These are phyloP conservation scores for Naegleria fowleri DNA, from an alignment of 208 protist genomes.

Conservation along the genomic window DNA sequence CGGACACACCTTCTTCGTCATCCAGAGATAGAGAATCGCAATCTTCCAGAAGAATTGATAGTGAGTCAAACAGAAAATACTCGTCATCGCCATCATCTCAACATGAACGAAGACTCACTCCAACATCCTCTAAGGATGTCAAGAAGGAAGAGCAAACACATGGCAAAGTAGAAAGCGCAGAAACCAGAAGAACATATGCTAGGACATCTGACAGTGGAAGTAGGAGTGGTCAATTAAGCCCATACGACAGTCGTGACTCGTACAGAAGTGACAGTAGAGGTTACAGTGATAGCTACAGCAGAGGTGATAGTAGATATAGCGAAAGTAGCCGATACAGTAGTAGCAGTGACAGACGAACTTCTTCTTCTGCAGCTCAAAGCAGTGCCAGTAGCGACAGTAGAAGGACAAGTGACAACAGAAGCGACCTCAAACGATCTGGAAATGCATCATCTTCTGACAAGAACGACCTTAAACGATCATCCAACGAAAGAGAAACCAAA, in stretches of 20 bases:
- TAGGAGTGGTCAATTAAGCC: background rate
- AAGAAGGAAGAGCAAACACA: background rate
- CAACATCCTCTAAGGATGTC: background rate
- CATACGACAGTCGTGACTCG: background rate
- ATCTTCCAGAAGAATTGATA: background rate
- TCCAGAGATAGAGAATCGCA: background rate
- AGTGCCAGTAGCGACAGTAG: background rate
- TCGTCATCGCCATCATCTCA: background rate
- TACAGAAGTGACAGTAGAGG: background rate
- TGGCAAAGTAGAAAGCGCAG: background rate
- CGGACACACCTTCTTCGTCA: no score
- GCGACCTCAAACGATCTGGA: background rate
- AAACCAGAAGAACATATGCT: background rate
- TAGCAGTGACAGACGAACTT: background rate
- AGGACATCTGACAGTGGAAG: background rate
- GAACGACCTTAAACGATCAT: background rate
- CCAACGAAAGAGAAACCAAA: background rate
- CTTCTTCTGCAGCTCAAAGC: background rate
- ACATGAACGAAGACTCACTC: background rate
- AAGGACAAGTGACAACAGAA: background rate
- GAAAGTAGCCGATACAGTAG: background rate
- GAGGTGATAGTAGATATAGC: background rate
- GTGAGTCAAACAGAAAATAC: background rate
- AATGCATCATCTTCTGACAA: background rate
- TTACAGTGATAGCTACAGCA: background rate